Conservation (phyloP, 2,329 filamentous ascomycete genomes). For the Zarea fungicola region DNA sequence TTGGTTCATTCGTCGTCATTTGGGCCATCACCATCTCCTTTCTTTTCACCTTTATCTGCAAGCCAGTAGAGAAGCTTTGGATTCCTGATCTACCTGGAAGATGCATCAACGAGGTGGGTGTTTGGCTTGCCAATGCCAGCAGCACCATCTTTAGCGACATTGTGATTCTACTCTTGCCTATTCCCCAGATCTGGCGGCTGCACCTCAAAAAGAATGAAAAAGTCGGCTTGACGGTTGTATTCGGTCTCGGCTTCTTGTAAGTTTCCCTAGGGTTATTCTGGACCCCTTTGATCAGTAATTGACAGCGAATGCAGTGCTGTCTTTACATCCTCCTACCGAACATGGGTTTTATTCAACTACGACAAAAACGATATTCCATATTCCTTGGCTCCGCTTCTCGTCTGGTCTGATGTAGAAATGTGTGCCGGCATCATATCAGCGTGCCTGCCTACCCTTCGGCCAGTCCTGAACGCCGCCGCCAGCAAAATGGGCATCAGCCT, state of each 20-base stretch:
- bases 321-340: constrained; percentile 44
- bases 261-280: constrained; percentile 12
- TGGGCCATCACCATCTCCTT: constrained; percentile 46
- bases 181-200: constrained; percentile 39
- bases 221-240: constrained; percentile 38
- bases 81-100: constrained; percentile 37
- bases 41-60: constrained; percentile 48
- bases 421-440: constrained; percentile 47
- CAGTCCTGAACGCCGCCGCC: constrained; percentile 30
- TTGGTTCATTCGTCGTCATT: constrained; percentile 38
- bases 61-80: constrained; percentile 45
- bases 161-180: constrained; percentile 38
- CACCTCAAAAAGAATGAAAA: constrained; percentile 37
- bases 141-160: constrained; percentile 44
- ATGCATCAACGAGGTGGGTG: constrained; percentile 45
- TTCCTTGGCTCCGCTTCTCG: constrained; percentile 39
- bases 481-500: constrained; percentile 9
- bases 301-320: constrained; percentile 33
- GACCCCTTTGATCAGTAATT: not conserved
- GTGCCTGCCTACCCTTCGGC: constrained; percentile 47
- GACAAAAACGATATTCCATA: constrained; percentile 36
- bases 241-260: constrained; percentile 40
- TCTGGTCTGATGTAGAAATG: constrained; percentile 46
- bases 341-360: constrained; percentile 42
- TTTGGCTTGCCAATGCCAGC: constrained; percentile 45